phyloP scores from a whole-genome alignment of 1,284 basidiomycete genomes.

The Leccinum subrobustum region DNA sequence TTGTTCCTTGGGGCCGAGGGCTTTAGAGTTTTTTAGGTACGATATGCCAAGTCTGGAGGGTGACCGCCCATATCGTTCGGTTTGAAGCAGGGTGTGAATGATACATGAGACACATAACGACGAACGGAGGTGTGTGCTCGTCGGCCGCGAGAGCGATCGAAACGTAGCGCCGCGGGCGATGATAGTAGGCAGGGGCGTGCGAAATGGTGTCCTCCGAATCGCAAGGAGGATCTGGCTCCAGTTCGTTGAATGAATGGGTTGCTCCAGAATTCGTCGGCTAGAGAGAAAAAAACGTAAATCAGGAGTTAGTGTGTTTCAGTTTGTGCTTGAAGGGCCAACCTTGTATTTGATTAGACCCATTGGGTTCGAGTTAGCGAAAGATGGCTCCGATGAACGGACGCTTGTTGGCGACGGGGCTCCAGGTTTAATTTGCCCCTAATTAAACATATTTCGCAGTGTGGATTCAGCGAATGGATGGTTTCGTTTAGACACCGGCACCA shows the following conservation, averaged over 20 bases:
- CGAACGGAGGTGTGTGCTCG: not conserved
- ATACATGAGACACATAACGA: not conserved
- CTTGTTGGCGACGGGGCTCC: slow-evolving; percentile 16
- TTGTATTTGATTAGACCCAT: not conserved
- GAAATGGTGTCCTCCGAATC: not conserved
- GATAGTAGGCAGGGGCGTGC: not conserved
- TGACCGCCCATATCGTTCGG: not conserved
- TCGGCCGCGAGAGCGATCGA: not conserved
- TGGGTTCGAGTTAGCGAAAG: not conserved
- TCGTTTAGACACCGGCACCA: not conserved
- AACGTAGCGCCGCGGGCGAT: not conserved
- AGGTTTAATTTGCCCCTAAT: slow-evolving; percentile 11
- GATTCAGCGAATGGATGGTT: not conserved
- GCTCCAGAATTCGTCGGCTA: not conserved
- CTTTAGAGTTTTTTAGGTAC: slow-evolving; percentile 10
- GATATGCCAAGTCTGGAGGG: slow-evolving; percentile 4
- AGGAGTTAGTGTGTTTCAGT: slow-evolving; percentile 6
- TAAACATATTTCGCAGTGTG: not conserved
- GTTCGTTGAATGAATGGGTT: not conserved
- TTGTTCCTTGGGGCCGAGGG: slow-evolving; percentile 31
- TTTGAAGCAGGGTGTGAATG: slow-evolving; percentile 10
- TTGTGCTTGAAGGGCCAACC: not conserved
- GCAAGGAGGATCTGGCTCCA: slow-evolving; percentile 1
- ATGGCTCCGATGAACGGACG: slow-evolving; percentile 9
- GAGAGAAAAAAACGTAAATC: not conserved